Percentiles rank a stretch among this genome's conserved stretches.
Conservation (phyloP, 192 early-diverging fungal genomes). For the Coemansia sp. region DNA sequence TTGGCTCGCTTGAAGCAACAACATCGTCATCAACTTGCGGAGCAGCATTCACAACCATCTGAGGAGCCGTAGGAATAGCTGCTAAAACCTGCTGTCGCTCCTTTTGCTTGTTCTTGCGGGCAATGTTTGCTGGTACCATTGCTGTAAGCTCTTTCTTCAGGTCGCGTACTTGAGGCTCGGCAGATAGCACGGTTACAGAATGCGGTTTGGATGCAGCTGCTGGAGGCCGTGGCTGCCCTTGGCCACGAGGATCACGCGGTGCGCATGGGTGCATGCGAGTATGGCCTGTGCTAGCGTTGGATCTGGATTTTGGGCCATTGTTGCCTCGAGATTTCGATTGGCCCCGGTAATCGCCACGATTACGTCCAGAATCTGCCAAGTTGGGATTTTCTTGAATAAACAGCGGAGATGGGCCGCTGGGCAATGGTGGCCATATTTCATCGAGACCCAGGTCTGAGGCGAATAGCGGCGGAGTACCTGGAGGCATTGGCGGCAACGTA, state of each 20-base stretch:
- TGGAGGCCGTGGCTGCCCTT: not conserved
- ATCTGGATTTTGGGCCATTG: too few species aligned
- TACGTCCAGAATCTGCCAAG: too few species aligned
- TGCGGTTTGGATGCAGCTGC: not conserved
- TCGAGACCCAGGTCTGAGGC: slow-evolving; percentile 17
- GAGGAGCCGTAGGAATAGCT: slow-evolving; percentile 52
- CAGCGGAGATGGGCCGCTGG: slow-evolving; percentile 46
- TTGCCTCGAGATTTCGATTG: too few species aligned
- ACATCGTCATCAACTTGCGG: slow-evolving; percentile 60
- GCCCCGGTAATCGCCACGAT: too few species aligned
- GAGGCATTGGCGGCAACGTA: slow-evolving; percentile 37
- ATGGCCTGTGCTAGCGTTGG: not conserved
- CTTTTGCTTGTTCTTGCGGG: slow-evolving; percentile 52
- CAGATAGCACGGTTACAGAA: slow-evolving; percentile 59
- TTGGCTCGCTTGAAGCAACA: not conserved
- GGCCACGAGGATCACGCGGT: not conserved
- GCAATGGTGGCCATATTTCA: slow-evolving; percentile 40
- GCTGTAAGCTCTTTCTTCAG: slow-evolving; percentile 75
- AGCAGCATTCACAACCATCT: slow-evolving; percentile 66
- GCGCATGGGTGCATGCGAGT: slow-evolving; percentile 11
- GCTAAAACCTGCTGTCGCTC: slow-evolving; percentile 38
- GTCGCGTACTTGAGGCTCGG: slow-evolving; percentile 75
- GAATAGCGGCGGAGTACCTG: slow-evolving; percentile 41
- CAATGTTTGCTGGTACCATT: slow-evolving; percentile 65
- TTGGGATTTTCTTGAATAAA: slow-evolving; percentile 19